These are phyloP conservation scores for Calocybe gangraenosa DNA, from an alignment of 768 basidiomycete genomes.

Conservation along the genomic window DNA sequence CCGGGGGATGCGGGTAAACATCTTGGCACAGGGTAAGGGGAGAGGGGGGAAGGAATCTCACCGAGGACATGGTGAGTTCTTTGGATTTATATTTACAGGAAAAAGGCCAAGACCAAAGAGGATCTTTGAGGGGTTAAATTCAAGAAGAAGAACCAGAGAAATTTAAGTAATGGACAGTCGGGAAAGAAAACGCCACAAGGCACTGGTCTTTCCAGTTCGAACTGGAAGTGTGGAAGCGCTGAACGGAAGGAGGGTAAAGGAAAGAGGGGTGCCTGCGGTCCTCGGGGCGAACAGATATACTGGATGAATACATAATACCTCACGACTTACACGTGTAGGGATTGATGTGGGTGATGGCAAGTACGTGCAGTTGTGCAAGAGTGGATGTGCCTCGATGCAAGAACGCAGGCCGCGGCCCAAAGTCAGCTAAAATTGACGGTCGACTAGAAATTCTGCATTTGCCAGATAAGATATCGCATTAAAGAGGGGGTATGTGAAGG, in stretches of 20 bases:
- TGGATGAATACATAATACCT: constrained; percentile 29
- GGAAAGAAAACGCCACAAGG: constrained; percentile 8
- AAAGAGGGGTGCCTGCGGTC: background rate
- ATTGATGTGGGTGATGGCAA: constrained; percentile 29
- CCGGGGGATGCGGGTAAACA: constrained; percentile 8
- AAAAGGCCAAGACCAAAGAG: background rate
- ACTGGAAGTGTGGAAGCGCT: constrained; percentile 5
- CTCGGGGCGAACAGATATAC: constrained; percentile 10
- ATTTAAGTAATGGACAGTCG: background rate
- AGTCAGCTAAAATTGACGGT: constrained; percentile 9
- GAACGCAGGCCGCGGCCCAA: constrained; percentile 15
- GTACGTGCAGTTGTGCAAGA: constrained; percentile 23
- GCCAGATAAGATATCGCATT: constrained; percentile 4
- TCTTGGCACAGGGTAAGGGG: constrained; percentile 11
- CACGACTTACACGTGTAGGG: constrained; percentile 42
- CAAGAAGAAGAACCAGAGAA: constrained; percentile 1
- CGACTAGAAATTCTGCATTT: background rate
- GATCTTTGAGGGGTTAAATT: background rate
- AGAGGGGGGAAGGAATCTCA: constrained; percentile 9
- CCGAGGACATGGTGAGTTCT: constrained; percentile 2
- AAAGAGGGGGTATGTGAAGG: background rate
- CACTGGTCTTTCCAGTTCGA: constrained; percentile 11
- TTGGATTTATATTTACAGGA: constrained; percentile 1
- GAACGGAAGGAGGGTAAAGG: constrained; percentile 4
- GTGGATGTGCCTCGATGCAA: constrained; percentile 10